Percentiles rank a stretch among this genome's conserved stretches.
Conservation (phyloP, 169 alveolate genomes). For the Sarcocystis neurona region DNA sequence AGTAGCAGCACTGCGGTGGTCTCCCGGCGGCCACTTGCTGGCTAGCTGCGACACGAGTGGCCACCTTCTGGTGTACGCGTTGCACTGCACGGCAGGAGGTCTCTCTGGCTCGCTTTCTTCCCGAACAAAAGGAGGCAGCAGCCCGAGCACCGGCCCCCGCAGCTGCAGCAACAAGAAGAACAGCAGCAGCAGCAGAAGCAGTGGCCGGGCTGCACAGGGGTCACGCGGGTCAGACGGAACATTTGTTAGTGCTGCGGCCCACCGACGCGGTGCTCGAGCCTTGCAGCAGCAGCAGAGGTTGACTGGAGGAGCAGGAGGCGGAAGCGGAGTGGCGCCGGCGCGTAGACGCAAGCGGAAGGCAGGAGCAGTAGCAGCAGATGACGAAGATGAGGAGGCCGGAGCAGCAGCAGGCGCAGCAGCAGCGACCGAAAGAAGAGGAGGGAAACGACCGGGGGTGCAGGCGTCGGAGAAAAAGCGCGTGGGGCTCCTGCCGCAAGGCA, state of each 20-base stretch:
- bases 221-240: too few species aligned
- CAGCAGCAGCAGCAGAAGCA: too few species aligned
- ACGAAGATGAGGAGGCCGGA: not conserved
- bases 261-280: too few species aligned
- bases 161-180: too few species aligned
- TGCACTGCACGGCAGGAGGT: not conserved
- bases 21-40: constrained; percentile 21
- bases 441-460: not conserved
- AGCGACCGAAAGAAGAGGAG: not conserved
- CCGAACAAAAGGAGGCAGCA: too few species aligned
- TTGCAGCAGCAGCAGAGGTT: not conserved
- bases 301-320: not conserved
- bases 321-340: not conserved
- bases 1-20: constrained; percentile 44
- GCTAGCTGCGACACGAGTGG: constrained; percentile 35
- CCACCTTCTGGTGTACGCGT: constrained; percentile 5
- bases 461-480: not conserved
- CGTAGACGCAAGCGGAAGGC: too few species aligned
- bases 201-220: too few species aligned
- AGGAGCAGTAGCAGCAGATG: too few species aligned
- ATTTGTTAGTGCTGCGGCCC: too few species aligned
- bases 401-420: not conserved
- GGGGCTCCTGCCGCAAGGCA: too few species aligned
- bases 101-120: too few species aligned
- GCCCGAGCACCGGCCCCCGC: too few species aligned